Percentiles rank a stretch among this genome's conserved stretches.
Conservation (phyloP, 106 monocot species). For the Apostasia ramifera region DNA sequence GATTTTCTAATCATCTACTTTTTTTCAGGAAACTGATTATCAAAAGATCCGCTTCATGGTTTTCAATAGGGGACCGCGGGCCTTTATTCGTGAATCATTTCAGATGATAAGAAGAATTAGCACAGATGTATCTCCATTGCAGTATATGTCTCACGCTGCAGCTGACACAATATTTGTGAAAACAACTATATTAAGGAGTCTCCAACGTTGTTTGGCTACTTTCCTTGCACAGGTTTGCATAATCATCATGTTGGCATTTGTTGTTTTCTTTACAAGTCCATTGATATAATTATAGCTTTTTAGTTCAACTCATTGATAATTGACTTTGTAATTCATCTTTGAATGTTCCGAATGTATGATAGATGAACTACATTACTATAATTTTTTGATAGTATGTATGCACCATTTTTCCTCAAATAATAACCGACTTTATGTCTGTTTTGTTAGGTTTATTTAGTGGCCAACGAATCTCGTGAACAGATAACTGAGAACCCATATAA, state of each 20-base stretch:
- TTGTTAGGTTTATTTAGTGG: conserved; percentile 71
- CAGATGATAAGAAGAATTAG: conserved; percentile 40
- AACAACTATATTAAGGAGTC: conserved; percentile 46
- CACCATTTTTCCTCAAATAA: too few relatives aligned
- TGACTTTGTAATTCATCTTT: too few relatives aligned
- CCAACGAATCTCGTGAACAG: conserved; percentile 39
- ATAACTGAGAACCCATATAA: conserved; percentile 40
- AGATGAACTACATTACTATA: too few relatives aligned
- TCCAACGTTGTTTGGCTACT: conserved; percentile 58
- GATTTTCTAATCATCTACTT: conserved; percentile 3
- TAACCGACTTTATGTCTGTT: conserved; percentile 6
- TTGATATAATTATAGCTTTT: neutral
- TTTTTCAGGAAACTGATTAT: conserved; percentile 54
- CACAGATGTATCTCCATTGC: conserved; percentile 40
- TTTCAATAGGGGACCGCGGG: conserved; percentile 83
- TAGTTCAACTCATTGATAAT: too few relatives aligned
- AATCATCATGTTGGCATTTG: neutral
- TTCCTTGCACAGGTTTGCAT: conserved; percentile 62
- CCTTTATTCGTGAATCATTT: conserved; percentile 48
- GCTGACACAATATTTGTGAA: conserved; percentile 53
- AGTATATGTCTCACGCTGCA: conserved; percentile 51
- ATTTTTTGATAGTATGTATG: too few relatives aligned
- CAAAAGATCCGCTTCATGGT: conserved; percentile 84
- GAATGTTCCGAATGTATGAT: too few relatives aligned
- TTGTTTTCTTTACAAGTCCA: neutral